phyloP scores from a whole-genome alignment of 257 asterid species.

The Mentha longifolia region DNA sequence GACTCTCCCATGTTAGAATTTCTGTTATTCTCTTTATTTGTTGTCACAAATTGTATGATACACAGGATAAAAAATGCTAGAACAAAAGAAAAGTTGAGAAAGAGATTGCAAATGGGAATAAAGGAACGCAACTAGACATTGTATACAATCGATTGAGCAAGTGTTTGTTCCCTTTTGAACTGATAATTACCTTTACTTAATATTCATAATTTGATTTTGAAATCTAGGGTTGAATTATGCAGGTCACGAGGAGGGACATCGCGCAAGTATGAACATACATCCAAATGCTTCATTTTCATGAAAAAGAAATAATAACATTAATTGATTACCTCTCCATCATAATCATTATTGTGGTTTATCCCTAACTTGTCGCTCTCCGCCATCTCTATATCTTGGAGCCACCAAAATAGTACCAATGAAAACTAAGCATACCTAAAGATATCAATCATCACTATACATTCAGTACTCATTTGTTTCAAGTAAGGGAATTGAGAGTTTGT shows the following conservation, averaged over 20 bases:
- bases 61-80: background rate
- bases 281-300: conserved; percentile 27
- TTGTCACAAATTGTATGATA: background rate
- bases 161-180: background rate
- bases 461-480: too few species aligned
- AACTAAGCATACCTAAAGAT: conserved; percentile 14
- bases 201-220: background rate
- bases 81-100: background rate
- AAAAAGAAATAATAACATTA: conserved; percentile 11
- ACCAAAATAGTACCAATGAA: conserved; percentile 16
- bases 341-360: background rate
- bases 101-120: conserved; percentile 1
- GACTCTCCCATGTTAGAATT: background rate
- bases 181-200: conserved; percentile 32
- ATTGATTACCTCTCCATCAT: conserved; percentile 16
- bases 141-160: too few species aligned
- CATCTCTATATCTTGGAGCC: conserved; percentile 28
- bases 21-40: background rate
- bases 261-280: conserved; percentile 2
- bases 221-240: background rate
- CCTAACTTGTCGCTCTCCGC: conserved; percentile 19
- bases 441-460: background rate
- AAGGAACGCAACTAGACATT: too few species aligned
- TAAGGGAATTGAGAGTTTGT: too few species aligned
- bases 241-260: background rate